Conservation (phyloP, 768 basidiomycete species). For the Leccinum disarticulatum region DNA sequence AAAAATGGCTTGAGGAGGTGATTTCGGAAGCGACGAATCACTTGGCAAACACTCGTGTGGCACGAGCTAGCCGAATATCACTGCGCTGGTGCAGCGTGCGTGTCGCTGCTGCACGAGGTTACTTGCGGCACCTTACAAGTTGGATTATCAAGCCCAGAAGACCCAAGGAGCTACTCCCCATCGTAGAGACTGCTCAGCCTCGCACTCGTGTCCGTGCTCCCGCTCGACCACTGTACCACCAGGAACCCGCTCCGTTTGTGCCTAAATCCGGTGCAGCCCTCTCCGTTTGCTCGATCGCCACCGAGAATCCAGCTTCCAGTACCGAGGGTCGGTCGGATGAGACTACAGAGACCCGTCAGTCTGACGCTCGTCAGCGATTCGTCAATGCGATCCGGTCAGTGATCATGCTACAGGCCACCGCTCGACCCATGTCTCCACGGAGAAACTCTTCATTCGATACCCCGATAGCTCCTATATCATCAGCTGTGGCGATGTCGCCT, state of each 20-base stretch:
- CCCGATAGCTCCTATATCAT: constrained; percentile 22
- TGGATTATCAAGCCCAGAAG: constrained; percentile 27
- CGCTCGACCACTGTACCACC: constrained; percentile 19
- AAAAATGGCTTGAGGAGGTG: constrained; percentile 52
- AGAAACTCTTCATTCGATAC: constrained; percentile 32
- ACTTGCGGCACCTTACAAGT: constrained; percentile 22
- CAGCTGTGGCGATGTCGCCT: constrained; percentile 29
- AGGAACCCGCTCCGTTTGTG: constrained; percentile 19
- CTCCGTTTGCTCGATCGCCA: constrained; percentile 27
- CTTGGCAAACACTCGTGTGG: constrained; percentile 28
- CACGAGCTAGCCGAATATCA: constrained; percentile 25
- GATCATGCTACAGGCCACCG: constrained; percentile 41
- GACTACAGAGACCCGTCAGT: constrained; percentile 23
- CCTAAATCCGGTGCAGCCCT: constrained; percentile 23
- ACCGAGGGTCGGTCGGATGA: constrained; percentile 31
- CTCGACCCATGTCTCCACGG: constrained; percentile 32
- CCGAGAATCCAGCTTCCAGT: constrained; percentile 29
- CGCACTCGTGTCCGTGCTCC: constrained; percentile 12
- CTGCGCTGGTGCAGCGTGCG: constrained; percentile 26
- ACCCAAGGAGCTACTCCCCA: constrained; percentile 26
- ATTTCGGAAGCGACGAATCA: constrained; percentile 28
- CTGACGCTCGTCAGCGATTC: constrained; percentile 39
- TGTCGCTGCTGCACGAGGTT: constrained; percentile 19
- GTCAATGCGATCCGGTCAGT: constrained; percentile 46
- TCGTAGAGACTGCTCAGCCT: constrained; percentile 20